Evolutionary conservation across 805 yeast genomes (phyloP), one percentile per base, ranked within the genome.

Genomic region (Metschnikowia lachancei): DNA sequence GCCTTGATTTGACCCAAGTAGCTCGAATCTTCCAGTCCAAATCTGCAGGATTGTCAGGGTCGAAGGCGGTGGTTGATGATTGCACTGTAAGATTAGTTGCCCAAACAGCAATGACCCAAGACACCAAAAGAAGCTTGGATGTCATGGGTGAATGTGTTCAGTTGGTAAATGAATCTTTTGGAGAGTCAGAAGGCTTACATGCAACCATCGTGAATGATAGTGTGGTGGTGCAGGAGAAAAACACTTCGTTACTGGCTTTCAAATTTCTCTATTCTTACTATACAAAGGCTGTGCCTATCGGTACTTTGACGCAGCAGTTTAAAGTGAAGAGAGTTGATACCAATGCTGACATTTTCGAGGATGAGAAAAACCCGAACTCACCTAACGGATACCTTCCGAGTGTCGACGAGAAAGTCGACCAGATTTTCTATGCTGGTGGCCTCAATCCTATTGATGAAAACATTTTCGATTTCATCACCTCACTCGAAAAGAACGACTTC

Each of bases 101-200:
- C 1, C 90, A 87, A 40, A 75, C 73, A 41, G 81, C 87, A 6
- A 78, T 77, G 37, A 81, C 78, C 36, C 77, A 76, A 16, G 80
- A 77, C 52, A 69, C 73, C 24, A 88, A 83, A 41, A 78, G 95
- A 56, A 81, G 82, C 43, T 65, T 76, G 26, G 75, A 83, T 39
- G 76, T 83, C 16, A 78, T 88, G 67, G 97, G 97, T 40, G 97
- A 90, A 56, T 77, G 85, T 46, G 82, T 91, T 39, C 83, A 91
- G 19, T 90, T 89, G 63, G 81, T 91, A 46, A 90, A 92, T 64
- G 94, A 85, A 39, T 69, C 84, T 28, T 86, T 80, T 60, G 75
- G 77, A 13, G 78, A 76, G 14, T 42, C 50, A 2, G 58, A 51
- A 12, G 65, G 63, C 20, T 75, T 91, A 14, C 96, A 89, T 65